Percentiles rank a stretch among this genome's conserved stretches.
Evolutionary conservation across 306 rosid genomes (phyloP).

Genomic region (Acacia melanoxylon): DNA sequence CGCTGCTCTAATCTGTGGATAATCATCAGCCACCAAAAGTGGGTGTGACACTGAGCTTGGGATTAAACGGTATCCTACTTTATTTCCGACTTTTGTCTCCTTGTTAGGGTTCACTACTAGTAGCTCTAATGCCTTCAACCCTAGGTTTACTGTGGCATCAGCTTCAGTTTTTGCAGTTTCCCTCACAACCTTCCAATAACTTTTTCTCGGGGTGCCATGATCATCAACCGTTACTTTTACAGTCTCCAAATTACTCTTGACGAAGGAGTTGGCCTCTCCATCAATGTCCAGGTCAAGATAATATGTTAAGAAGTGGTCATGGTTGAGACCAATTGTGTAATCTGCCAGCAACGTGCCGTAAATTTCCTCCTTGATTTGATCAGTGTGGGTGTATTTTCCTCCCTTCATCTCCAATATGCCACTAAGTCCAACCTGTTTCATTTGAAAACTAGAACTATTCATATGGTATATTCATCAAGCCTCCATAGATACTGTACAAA

Average conservation of each 20-base stretch:
- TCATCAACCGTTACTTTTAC: background rate
- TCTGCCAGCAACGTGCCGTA: slow-evolving; percentile 46
- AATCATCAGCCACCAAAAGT: background rate
- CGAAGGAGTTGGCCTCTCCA: slow-evolving; percentile 2
- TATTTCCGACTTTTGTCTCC: background rate
- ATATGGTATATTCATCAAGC: too few relatives aligned
- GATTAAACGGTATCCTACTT: background rate
- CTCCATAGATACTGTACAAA: too few relatives aligned
- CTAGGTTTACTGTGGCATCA: background rate
- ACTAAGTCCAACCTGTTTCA: background rate
- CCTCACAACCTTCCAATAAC: background rate
- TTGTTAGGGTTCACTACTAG: background rate
- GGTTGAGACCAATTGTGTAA: slow-evolving; percentile 37
- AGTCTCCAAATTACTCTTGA: background rate
- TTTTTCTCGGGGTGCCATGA: background rate
- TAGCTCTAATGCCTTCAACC: background rate
- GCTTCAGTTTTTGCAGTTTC: slow-evolving; percentile 5
- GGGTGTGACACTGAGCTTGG: background rate
- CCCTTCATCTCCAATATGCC: background rate
- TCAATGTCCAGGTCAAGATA: slow-evolving; percentile 4
- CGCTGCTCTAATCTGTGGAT: background rate
- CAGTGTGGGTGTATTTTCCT: slow-evolving; percentile 10
- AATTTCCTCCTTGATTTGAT: slow-evolving; percentile 42
- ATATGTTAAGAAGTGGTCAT: background rate
- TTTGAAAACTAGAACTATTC: too few relatives aligned